Evolutionary conservation across 768 basidiomycete genomes (phyloP), one percentile per base, ranked within the genome.

Genomic region (Coprinopsis marcescibilis): DNA sequence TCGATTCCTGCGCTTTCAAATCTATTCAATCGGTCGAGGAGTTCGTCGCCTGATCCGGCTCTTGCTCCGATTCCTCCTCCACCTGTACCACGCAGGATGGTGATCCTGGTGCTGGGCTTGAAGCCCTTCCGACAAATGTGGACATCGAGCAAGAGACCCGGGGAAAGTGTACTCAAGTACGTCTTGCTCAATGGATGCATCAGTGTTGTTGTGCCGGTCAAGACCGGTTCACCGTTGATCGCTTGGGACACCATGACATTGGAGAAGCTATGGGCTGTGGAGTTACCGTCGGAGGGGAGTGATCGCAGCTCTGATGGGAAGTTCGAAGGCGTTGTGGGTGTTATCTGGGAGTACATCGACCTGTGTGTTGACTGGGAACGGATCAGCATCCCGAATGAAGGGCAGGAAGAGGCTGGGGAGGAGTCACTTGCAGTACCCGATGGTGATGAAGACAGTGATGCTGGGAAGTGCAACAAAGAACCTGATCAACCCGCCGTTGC

Each of bases 211-310:
- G 62, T 82, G 1, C 81, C 81, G 4, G 80, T 72, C 34, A 78
- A 76, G 59, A 52, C 70, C 7, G 81, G 81, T 23, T 75, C 76
- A 30, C 81, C 81, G n/a, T 68, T 84, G 29, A 54, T 81, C 20
- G 77, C 78, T 7, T 85, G 81, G 81, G 80, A 82, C 57, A 65
- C 69, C 17, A 61, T 81, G 48, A 82, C 80, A 23, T 64, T 83
- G 21, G 74, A 76, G 52, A 62, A 77, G 44, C 56, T 84, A 12
- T 82, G 80, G 78, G 64, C 72, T 49, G 61, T 80, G 21, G 57
- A 64, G 15, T 56, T 78, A 12, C 73, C 75, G 6, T 53, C 52
- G 12, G 66, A 65, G n/a, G 66, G 41, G 3, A 23, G 7, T 29
- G 12, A 3, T 11, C 17, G 55, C 23, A 71, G 64, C 15, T 57